Conservation (phyloP, 2,329 filamentous ascomycete genomes). For the Fusarium mexicanum region DNA sequence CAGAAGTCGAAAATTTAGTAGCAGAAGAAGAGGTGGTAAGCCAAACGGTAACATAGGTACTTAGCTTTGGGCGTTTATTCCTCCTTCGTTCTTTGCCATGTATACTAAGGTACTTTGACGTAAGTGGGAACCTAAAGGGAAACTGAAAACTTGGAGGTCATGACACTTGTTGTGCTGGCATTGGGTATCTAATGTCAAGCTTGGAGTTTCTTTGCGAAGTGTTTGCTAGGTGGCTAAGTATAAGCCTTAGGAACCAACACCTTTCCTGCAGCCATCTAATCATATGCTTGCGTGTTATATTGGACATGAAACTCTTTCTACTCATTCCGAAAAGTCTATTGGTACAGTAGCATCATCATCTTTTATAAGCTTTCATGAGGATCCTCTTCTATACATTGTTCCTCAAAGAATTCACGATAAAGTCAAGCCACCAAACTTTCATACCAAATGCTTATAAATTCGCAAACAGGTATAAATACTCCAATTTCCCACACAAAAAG, state of each 20-base stretch:
- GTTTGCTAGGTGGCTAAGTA: background rate
- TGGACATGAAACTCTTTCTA: background rate
- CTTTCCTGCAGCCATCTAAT: background rate
- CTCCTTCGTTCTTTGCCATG: background rate
- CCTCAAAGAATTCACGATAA: background rate
- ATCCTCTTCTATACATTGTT: too few species aligned
- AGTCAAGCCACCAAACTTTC: background rate
- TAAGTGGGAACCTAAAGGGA: background rate
- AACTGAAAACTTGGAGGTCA: background rate
- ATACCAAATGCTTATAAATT: background rate
- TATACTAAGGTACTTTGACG: too few species aligned
- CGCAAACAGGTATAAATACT: background rate
- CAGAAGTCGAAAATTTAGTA: rapidly evolving
- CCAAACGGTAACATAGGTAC: too few species aligned
- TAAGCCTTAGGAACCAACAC: background rate
- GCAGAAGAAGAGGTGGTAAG: background rate
- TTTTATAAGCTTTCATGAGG: rapidly evolving
- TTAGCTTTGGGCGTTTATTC: background rate
- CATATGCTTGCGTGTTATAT: background rate
- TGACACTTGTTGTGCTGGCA: background rate
- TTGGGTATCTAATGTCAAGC: rapidly evolving
- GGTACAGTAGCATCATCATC: rapidly evolving
- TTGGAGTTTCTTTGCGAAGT: background rate
- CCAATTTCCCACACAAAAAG: rapidly evolving
- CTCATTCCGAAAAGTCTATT: rapidly evolving